Conservation (phyloP, 768 basidiomycete genomes). For the Tricholoma hemisulphureum region DNA sequence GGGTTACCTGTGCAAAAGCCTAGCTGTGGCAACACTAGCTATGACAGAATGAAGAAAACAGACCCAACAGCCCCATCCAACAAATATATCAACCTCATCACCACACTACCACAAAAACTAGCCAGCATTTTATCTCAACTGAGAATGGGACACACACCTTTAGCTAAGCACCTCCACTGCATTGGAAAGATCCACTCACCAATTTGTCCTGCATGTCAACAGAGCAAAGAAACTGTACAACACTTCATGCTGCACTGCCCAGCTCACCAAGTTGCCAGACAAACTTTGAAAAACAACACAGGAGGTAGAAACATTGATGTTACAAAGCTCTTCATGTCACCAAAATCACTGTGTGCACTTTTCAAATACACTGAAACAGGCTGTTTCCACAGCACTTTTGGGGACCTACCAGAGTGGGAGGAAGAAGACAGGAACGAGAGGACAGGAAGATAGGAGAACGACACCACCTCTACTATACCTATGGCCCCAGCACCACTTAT, state of each 20-base stretch:
- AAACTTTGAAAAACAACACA: neutral
- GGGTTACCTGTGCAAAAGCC: too few relatives aligned
- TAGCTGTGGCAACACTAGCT: too few relatives aligned
- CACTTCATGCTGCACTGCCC: neutral
- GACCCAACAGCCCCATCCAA: neutral
- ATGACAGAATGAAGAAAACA: too few relatives aligned
- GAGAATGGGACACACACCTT: neutral
- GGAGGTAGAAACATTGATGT: neutral
- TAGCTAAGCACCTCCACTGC: neutral
- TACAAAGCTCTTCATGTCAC: neutral
- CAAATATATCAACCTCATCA: neutral
- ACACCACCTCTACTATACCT: neutral
- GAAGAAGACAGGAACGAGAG: neutral
- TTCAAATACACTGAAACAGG: neutral
- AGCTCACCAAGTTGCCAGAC: neutral
- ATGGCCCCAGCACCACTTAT: neutral
- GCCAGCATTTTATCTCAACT: neutral
- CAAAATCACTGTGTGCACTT: neutral
- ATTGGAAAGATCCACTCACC: neutral
- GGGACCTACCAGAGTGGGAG: neutral
- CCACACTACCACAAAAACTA: neutral
- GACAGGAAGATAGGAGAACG: neutral
- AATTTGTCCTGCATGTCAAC: neutral
- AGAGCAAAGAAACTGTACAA: neutral
- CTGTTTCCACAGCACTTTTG: neutral